Conservation (phyloP, 441 rosid genomes). For the Populus hybrid region DNA sequence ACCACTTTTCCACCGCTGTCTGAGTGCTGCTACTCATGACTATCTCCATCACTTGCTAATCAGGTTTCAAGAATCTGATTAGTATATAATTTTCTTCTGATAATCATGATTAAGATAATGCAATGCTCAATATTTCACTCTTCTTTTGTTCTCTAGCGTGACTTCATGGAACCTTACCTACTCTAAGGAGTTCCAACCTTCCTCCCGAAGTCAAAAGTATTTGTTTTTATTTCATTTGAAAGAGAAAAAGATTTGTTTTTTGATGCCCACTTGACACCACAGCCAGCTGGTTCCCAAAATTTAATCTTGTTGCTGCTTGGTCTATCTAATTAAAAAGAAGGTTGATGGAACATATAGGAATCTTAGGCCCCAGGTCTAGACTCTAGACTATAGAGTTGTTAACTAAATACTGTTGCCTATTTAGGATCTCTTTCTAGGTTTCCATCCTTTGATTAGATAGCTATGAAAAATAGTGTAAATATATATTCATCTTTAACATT, state of each 20-base stretch:
- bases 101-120: neutral
- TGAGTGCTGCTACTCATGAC: neutral
- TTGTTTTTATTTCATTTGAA: neutral
- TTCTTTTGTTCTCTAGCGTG: neutral
- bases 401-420: no score
- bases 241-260: neutral
- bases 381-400: no score
- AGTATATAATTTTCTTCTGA: neutral
- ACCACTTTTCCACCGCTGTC: constrained; percentile 24
- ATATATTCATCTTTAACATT: no score
- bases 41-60: no score
- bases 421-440: no score
- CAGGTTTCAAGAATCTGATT: neutral
- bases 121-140: neutral
- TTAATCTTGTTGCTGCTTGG: neutral
- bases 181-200: neutral
- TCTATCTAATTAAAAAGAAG: neutral
- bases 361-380: neutral
- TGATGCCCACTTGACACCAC: neutral
- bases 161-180: constrained; percentile 5
- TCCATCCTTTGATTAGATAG: no score
- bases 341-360: neutral
- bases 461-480: no score
- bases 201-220: constrained; percentile 9
- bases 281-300: constrained; percentile 27